A percentile compares a stretch with the other conserved stretches of the same genome.
Conservation (phyloP, 192 early-diverging fungal species). For the Coemansia sp. region DNA sequence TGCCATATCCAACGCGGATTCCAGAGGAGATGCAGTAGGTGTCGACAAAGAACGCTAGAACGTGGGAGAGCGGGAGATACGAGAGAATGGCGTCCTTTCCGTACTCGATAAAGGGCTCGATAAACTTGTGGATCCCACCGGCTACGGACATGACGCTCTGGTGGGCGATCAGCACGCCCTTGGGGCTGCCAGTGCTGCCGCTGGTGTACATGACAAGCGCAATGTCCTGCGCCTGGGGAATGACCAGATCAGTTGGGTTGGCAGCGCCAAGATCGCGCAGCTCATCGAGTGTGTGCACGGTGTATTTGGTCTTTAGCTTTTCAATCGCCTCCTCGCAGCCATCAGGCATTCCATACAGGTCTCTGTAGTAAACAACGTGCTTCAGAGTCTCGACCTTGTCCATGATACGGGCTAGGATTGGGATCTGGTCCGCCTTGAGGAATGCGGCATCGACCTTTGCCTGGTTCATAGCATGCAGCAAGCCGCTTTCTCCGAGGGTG, state of each 20-base stretch:
- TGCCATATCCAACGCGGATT: constrained; percentile 65
- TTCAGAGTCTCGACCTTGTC: constrained; percentile 56
- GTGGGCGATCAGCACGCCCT: constrained; percentile 88
- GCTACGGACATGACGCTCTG: constrained; percentile 74
- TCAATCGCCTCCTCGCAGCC: constrained; percentile 62
- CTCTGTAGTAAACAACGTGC: constrained; percentile 62
- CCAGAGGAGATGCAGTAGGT: constrained; percentile 64
- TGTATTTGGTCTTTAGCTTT: constrained; percentile 53
- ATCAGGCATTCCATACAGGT: constrained; percentile 44
- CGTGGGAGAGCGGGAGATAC: constrained; percentile 86
- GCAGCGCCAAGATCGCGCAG: constrained; percentile 67
- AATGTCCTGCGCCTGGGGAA: constrained; percentile 54
- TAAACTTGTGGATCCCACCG: constrained; percentile 44
- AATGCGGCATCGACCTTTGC: constrained; percentile 74
- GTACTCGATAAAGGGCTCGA: constrained; percentile 38
- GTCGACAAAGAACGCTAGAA: constrained; percentile 83
- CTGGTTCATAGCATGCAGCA: constrained; percentile 86
- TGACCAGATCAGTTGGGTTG: constrained; percentile 43
- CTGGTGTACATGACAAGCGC: constrained; percentile 91
- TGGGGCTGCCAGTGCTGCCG: constrained; percentile 89
- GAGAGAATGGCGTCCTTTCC: constrained; percentile 63
- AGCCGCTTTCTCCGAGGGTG: constrained; percentile 83
- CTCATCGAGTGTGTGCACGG: constrained; percentile 67
- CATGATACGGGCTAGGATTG: constrained; percentile 34
- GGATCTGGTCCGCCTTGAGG: constrained; percentile 60